These are phyloP conservation scores for Neofusicoccum sp. DNA, from an alignment of 2,329 filamentous ascomycete species.

Conservation along the genomic window DNA sequence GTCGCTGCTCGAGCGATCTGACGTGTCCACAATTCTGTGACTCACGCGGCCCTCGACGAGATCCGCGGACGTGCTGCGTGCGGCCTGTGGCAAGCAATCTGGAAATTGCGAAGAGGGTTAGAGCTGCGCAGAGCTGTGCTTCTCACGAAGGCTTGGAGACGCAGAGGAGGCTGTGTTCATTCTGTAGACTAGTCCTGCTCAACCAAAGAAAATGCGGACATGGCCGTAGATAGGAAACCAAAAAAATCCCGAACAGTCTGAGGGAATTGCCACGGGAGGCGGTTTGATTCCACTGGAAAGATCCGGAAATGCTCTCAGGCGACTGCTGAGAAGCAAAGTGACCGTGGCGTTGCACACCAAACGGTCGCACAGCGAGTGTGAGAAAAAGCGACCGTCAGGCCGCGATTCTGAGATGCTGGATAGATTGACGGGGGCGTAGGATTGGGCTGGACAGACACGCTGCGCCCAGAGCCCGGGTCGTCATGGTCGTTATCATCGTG, in stretches of 20 bases:
- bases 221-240: constrained; percentile 13
- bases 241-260: constrained; percentile 14
- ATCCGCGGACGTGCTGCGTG: constrained; percentile 4
- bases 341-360: background rate
- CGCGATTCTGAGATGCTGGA: background rate
- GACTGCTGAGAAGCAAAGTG: background rate
- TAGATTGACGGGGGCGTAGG: background rate
- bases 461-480: background rate
- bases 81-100: constrained; percentile 9
- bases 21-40: constrained; percentile 8
- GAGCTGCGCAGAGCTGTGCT: constrained; percentile 10
- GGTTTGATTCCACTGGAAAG: background rate
- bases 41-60: background rate
- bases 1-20: background rate
- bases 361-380: constrained; percentile 1
- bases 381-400: background rate
- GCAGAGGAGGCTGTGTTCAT: constrained; percentile 15
- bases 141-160: constrained; percentile 2
- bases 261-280: background rate
- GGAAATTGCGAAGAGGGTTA: constrained; percentile 2
- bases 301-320: background rate
- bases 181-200: constrained; percentile 18
- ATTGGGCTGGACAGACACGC: background rate
- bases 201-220: constrained; percentile 12
- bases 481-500: constrained; percentile 3